Evolutionary conservation across 2,329 filamentous ascomycete species (phyloP), one percentile per base, ranked within the genome.

Genomic region (Sclerotiophoma versabilis): DNA sequence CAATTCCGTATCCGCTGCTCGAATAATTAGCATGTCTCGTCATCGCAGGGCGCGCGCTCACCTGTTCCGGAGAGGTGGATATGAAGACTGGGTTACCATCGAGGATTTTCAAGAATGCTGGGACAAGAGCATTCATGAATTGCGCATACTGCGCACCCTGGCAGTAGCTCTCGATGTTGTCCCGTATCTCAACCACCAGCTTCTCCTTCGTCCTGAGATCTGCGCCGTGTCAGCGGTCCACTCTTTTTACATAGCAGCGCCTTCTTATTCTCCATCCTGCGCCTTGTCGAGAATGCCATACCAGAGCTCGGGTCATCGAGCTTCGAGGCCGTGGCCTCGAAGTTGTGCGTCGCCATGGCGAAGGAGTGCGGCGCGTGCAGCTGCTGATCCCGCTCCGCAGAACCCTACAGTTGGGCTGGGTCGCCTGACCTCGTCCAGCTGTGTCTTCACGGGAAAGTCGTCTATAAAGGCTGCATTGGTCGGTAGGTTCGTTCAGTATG

Each of bases 101-200:
- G 45, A 99, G 80, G 48, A 96, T 91, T 73, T 84, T 87, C 72
- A 95, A 85, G 77, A 98, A 95, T 27, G 96, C 86, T 32, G 95
- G 95, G 79, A 98, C 89, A 68, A 97, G 83, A 76, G 91, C 91
- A 71, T 91, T 86, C 56, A 99, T 83, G 74, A 99, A 98, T 44
- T 84, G 82, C 23, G 85, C 78, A 74, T 98, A 99, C 66, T 87
- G 87, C 49, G 84, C 82, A 47, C 90, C 88, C 68, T 85, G 86
- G 49, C 89, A 92, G 79, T 95, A 96, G 69, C 92, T 84, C 68
- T 99, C 96, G 64, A 98, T 87, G 68, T 85, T 92, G 77, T 99
- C 96, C 73, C 95, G 91, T 68, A 99, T 82, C 62, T 93, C 89
- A 46, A 88, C 87, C 58, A 93, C 92, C 60, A 92, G 87, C 68